A percentile compares a stretch with the other conserved stretches of the same genome.
Evolutionary conservation across 1,139 yeast species (phyloP).

Genomic region (Saccharomyces hybrid): DNA sequence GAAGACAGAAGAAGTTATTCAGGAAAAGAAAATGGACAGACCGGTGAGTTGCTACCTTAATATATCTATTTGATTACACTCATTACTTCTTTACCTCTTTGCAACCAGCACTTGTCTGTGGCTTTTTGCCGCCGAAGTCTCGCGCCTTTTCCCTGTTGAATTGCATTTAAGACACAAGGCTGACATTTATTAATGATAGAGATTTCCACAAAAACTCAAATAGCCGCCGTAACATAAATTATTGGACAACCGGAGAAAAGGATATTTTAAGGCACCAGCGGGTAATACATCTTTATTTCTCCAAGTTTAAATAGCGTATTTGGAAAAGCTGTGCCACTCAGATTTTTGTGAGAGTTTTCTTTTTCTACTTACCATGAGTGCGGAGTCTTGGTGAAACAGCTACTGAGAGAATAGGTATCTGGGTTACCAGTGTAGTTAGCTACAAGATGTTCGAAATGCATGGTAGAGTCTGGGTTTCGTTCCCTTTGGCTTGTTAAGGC

Average conservation of each 20-base stretch:
- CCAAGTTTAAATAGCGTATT: not conserved
- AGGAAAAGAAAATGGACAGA: slow-evolving; percentile 3
- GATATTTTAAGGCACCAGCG: not conserved
- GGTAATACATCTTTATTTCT: not conserved
- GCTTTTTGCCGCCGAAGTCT: not conserved
- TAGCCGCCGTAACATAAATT: not conserved
- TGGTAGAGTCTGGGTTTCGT: not conserved
- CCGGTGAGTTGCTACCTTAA: not conserved
- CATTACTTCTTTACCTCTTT: not conserved
- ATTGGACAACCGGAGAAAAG: not conserved
- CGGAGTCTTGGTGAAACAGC: not conserved
- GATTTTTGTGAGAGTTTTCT: not conserved
- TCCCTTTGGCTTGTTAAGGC: not conserved
- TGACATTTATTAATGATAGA: not conserved
- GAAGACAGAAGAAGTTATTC: not conserved
- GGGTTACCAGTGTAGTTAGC: not conserved
- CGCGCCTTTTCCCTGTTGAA: not conserved
- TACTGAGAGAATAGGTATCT: not conserved
- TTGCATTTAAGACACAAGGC: not conserved
- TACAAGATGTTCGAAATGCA: not conserved
- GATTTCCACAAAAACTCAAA: not conserved
- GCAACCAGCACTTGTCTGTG: not conserved
- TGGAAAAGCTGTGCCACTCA: not conserved
- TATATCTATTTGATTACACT: not conserved
- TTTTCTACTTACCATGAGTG: not conserved